Percentiles rank a stretch among this genome's conserved stretches.
Conservation (phyloP, 2,329 filamentous ascomycete genomes). For the Aspergillus caelatus region DNA sequence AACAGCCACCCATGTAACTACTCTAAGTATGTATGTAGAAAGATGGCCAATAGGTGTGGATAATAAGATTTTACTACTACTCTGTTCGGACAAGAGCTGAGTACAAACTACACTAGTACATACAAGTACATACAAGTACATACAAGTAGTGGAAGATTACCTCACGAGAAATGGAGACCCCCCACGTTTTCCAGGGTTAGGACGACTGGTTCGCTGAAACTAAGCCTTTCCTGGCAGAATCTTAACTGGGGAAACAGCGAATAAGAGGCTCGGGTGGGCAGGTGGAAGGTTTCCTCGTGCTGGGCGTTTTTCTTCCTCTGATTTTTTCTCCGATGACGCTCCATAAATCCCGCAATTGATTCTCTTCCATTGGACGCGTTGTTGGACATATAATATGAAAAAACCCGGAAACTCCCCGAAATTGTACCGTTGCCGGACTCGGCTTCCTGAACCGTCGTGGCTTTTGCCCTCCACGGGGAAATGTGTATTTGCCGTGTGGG, state of each 20-base stretch:
- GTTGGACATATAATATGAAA: not conserved
- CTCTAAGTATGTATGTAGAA: no score
- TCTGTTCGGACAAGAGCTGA: no score
- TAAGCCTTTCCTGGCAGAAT: slow-evolving; percentile 1
- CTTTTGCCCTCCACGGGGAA: slow-evolving; percentile 12
- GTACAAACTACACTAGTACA: no score
- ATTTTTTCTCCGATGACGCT: not conserved
- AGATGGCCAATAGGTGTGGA: no score
- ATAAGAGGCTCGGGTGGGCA: slow-evolving; percentile 5
- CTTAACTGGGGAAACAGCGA: not conserved
- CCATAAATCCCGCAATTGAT: slow-evolving; percentile 1
- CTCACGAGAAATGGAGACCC: no score
- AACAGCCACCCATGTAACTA: not conserved
- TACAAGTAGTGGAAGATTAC: no score
- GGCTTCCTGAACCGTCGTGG: not conserved
- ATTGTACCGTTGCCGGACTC: slow-evolving; percentile 10
- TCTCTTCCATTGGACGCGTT: not conserved
- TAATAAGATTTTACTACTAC: no score
- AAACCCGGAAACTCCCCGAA: slow-evolving; percentile 14
- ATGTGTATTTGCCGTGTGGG: slow-evolving; percentile 1
- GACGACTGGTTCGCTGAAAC: not conserved
- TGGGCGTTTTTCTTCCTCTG: not conserved
- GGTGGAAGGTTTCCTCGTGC: not conserved
- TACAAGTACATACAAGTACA: no score
- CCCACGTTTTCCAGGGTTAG: not conserved